Evolutionary conservation across 495 filamentous ascomycete species (phyloP).

Genomic region (Collariella sp.): DNA sequence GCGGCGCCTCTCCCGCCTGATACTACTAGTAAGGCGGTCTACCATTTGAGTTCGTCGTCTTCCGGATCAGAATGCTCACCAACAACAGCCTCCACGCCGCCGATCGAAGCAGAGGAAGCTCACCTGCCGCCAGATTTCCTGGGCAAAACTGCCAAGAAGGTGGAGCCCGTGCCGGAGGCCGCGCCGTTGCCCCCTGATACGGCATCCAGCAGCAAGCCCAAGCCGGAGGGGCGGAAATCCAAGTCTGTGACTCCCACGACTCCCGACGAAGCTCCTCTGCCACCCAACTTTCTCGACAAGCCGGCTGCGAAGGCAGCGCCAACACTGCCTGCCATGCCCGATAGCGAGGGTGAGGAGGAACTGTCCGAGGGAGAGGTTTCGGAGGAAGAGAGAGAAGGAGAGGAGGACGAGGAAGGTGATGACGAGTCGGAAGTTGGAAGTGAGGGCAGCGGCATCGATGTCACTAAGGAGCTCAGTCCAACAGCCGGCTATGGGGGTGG

Average conservation of each 20-base stretch:
- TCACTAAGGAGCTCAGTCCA: slow-evolving; percentile 60
- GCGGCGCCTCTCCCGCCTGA: slow-evolving; percentile 70
- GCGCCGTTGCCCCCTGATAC: slow-evolving; percentile 15
- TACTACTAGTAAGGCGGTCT: slow-evolving; percentile 58
- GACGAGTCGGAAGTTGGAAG: slow-evolving; percentile 37
- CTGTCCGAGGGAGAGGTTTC: slow-evolving; percentile 18
- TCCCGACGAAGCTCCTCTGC: slow-evolving; percentile 15
- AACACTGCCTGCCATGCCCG: slow-evolving; percentile 18
- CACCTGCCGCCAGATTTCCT: slow-evolving; percentile 34
- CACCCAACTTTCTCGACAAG: slow-evolving; percentile 22
- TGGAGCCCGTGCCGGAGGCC: slow-evolving; percentile 2
- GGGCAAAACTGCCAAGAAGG: slow-evolving; percentile 16
- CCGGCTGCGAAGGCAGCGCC: slow-evolving; percentile 17
- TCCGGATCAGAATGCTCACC: slow-evolving; percentile 42
- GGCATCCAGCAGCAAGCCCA: slow-evolving; percentile 4
- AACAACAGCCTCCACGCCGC: slow-evolving; percentile 27
- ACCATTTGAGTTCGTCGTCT: slow-evolving; percentile 56
- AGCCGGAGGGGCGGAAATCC: slow-evolving; percentile 6
- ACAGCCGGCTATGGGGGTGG: slow-evolving; percentile 34
- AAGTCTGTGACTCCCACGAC: background rate
- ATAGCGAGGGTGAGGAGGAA: slow-evolving; percentile 17
- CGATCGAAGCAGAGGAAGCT: slow-evolving; percentile 24
- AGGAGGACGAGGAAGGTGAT: slow-evolving; percentile 31
- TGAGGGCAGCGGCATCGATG: slow-evolving; percentile 56
- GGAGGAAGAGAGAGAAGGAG: slow-evolving; percentile 26